These are phyloP conservation scores for Pseudogymnoascus sp. DNA, from an alignment of 2,329 filamentous ascomycete species.

Conservation along the genomic window DNA sequence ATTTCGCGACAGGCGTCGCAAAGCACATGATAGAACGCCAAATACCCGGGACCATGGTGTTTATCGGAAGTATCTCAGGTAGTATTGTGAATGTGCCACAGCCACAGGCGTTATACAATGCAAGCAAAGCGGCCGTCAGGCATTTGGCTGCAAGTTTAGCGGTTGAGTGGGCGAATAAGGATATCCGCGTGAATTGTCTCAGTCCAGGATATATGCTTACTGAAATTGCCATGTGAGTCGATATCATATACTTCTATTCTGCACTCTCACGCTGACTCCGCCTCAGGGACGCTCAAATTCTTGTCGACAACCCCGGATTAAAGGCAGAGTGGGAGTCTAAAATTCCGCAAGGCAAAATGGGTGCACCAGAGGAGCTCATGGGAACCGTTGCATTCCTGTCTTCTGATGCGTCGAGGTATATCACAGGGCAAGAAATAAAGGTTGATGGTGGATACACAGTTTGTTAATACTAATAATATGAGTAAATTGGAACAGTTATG, in stretches of 20 bases:
- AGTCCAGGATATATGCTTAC: conserved; percentile 96
- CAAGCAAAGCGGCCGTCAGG: conserved; percentile 82
- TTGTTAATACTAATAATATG: not conserved
- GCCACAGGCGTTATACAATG: conserved; percentile 88
- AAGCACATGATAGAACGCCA: conserved; percentile 82
- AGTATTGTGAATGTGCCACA: conserved; percentile 88
- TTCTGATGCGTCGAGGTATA: conserved; percentile 49
- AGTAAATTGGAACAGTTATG: not conserved
- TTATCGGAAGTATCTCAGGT: conserved; percentile 94
- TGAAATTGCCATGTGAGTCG: conserved; percentile 41
- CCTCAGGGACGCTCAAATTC: conserved; percentile 65
- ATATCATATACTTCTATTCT: conserved; percentile 43
- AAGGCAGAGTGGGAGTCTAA: conserved; percentile 85
- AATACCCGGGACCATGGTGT: conserved; percentile 74
- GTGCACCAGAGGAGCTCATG: conserved; percentile 83
- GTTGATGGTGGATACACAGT: conserved; percentile 34
- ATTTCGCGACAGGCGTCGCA: conserved; percentile 77
- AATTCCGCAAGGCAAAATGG: conserved; percentile 92
- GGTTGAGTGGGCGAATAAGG: conserved; percentile 84
- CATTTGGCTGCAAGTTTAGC: conserved; percentile 82
- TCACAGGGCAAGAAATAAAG: conserved; percentile 48
- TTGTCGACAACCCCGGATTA: conserved; percentile 85
- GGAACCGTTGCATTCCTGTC: conserved; percentile 64
- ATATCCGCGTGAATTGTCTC: conserved; percentile 91
- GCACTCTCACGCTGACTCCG: conserved; percentile 14